Evolutionary conservation across 371 early-diverging fungal genomes (phyloP), one percentile per base, ranked within the genome.

Genomic region (Batkoa obscura): DNA sequence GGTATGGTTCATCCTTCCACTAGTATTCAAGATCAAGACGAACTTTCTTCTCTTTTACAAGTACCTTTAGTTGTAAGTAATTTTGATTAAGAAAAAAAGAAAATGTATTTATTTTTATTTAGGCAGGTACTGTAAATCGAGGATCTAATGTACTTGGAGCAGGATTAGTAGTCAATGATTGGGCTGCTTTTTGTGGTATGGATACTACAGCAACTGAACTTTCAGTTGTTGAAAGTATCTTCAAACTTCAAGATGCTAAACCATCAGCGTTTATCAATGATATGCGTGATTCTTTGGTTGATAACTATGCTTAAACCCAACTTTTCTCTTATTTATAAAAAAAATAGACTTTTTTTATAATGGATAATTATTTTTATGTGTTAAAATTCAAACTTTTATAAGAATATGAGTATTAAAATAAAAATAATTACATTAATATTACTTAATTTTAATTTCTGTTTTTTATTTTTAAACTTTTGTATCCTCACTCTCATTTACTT

Each of bases 141-240:
- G 99, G 99, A 72, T 86, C 91, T n/a, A 91, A 90, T 68, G 80
- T 90, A 42, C 88, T 99, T 70, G 99, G 99, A 35, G 90, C 88
- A 42, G 99, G 99, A 31, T 75, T 98, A 62, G 93, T 99, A 32
- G 97, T 96, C 45, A 99, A 99, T 68, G 99, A 99, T 68, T 99
- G 95, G 93, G 76, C 84, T 58, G 96, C 97, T 4, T 97, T 99
- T 75, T 88, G 94, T 38, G 99, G 99, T 54, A 67, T 88, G 66
- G 96, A 93, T 70, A 97, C 98, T 1, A 99, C 99, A 3, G 79
- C 86, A 51, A 98, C 98, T 34, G 99, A 99, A 72, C 75, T 99
- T 60, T 85, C 89, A 58, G 98, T 99, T 2, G 90, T 99, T 58
- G 99, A 99, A 72, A 81, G 83, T 63, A 94, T 99, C 67, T 99